Conservation (phyloP, 2,329 filamentous ascomycete genomes). For the Calonectria honghensis region DNA sequence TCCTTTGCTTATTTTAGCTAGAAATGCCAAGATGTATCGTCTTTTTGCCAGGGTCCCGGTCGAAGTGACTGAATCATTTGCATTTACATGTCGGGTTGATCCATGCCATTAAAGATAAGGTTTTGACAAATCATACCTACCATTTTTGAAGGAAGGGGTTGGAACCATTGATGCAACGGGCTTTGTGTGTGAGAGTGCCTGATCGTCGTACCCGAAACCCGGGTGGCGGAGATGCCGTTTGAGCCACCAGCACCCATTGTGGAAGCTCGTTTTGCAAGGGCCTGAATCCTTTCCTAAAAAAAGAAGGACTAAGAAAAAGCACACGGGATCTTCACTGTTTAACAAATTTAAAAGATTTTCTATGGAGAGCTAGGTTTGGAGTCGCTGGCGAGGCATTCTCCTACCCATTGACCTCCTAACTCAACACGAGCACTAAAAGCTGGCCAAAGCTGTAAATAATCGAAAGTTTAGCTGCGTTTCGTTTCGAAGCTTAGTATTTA, state of each 20-base stretch:
- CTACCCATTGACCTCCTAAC: neutral
- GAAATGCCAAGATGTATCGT: too few species aligned
- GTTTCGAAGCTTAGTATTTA: neutral
- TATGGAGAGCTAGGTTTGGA: neutral
- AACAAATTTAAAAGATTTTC: conserved; percentile 10
- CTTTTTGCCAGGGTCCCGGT: too few species aligned
- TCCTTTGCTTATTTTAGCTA: too few species aligned
- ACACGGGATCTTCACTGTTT: neutral
- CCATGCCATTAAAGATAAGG: neutral
- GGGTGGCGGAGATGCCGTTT: neutral
- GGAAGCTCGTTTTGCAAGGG: neutral
- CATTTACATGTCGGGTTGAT: neutral
- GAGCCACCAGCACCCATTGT: neutral
- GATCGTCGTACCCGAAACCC: conserved; percentile 12
- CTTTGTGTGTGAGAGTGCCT: neutral
- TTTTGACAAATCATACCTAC: neutral
- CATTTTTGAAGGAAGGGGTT: neutral
- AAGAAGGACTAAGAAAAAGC: neutral
- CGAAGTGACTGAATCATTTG: too few species aligned
- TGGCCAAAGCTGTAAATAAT: neutral
- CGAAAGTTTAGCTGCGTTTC: neutral
- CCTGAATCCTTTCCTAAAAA: neutral
- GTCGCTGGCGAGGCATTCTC: neutral
- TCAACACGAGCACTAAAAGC: neutral
- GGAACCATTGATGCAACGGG: neutral